Base-by-base conservation (phyloP, 2,329 filamentous ascomycete genomes). In the Aspergillus luchuensis region DNA sequence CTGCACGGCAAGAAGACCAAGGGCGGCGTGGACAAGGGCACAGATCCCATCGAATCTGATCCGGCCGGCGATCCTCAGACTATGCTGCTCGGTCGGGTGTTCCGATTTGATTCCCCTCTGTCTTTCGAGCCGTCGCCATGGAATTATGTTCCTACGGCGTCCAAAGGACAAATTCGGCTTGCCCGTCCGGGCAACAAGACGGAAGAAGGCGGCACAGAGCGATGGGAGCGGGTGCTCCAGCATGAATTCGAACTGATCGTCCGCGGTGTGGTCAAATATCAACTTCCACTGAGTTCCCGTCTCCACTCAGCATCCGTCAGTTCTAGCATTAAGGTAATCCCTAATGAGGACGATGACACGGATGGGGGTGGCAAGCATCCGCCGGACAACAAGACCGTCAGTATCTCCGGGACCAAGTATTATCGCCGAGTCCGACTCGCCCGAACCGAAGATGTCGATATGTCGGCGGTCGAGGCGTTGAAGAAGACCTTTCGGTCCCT, bases 221-320 rank as follows among this genome's bases (percentile, higher is more conserved):
- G 93, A 11, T 99, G 95, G 95, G 92, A 96, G 73, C 86, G 88
- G 61, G 93, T 98, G 50, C 82, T 97, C 54, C 87, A 96, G 66
- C 91, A 97, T 74, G 91, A 94, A 48, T 99, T 98, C 68, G 92
- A 97, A 67, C 84, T 99, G 52, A 94, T 98, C 62, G 86, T 99
- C 45, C 89, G 95, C 68, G 95, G 95, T 21, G 90, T 95, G 13
- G 82, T 99, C 67, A 92, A 93, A 72, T 99, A 99, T 71, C 82
- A 86, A 63, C 77, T 89, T 3, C 86, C 87, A 7, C 77, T 89
- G 57, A 85, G 81, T 61, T 84, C 83, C 4, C 78, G 80, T 15
- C 78, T 79, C 45, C 79, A 82, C 67, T 84, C 80, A n/a, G 82
- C 83, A 3, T 69, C 80, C 71, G 66, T 81, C 62, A 79, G 75